phyloP scores from a whole-genome alignment of 2,329 filamentous ascomycete genomes.

The Ophiostoma sp. region DNA sequence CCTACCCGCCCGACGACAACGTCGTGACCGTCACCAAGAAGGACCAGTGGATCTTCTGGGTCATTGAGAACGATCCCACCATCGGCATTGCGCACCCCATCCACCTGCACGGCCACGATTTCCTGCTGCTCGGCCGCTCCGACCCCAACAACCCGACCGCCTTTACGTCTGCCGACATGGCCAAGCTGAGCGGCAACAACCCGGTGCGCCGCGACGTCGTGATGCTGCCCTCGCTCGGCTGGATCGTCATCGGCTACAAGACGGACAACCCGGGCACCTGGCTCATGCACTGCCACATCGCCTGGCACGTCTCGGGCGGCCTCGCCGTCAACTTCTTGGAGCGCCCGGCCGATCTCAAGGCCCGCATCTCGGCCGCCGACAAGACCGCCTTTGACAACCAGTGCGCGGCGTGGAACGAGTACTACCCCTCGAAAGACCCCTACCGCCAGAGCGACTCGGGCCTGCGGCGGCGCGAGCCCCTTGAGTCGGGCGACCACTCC shows the following conservation, averaged over 20 bases:
- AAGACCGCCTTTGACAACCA: constrained; percentile 20
- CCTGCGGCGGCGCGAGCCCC: constrained; percentile 7
- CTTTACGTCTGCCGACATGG: constrained; percentile 25
- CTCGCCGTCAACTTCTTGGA: constrained; percentile 47
- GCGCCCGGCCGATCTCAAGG: constrained; percentile 23
- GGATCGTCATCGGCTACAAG: constrained; percentile 42
- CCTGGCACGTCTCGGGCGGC: constrained; percentile 44
- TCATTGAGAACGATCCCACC: constrained; percentile 24
- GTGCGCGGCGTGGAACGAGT: constrained; percentile 26
- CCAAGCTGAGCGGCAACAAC: constrained; percentile 34
- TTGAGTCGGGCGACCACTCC: background rate
- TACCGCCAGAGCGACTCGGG: constrained; percentile 25
- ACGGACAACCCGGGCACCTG: constrained; percentile 46
- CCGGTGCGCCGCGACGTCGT: constrained; percentile 42
- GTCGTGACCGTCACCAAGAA: constrained; percentile 24
- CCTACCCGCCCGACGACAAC: constrained; percentile 16
- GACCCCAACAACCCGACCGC: constrained; percentile 15
- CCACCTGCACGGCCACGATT: constrained; percentile 31
- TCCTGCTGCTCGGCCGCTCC: constrained; percentile 29
- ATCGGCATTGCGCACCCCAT: constrained; percentile 25
- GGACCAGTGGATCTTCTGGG: constrained; percentile 25
- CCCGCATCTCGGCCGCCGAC: constrained; percentile 17
- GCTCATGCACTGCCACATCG: constrained; percentile 44
- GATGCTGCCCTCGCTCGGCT: constrained; percentile 39
- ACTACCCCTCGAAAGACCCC: constrained; percentile 22